Evolutionary conservation across 768 basidiomycete genomes (phyloP).

Genomic region (Trametes cubensis): DNA sequence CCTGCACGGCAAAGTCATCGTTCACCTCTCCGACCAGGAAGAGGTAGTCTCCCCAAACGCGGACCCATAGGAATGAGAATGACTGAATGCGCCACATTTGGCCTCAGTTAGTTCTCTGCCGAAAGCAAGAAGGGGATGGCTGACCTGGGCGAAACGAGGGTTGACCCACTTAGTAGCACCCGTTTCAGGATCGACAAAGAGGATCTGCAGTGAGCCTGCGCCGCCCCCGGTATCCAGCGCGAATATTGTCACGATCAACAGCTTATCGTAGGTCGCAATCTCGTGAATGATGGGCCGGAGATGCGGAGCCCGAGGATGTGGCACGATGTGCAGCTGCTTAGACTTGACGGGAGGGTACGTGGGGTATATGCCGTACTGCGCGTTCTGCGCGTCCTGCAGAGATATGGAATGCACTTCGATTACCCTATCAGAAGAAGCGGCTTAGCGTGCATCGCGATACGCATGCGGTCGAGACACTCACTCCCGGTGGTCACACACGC

Average conservation of each 20-base stretch:
- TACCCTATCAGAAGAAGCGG: constrained; percentile 5
- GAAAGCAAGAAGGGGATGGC: constrained; percentile 24
- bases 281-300: constrained; percentile 26
- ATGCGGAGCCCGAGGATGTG: constrained; percentile 22
- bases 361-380: constrained; percentile 17
- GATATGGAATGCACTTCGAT: constrained; percentile 26
- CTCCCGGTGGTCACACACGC: constrained; percentile 29
- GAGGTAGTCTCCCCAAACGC: constrained; percentile 36
- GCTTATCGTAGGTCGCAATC: constrained; percentile 15
- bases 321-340: constrained; percentile 17
- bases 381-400: constrained; percentile 9
- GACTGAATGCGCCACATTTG: constrained; percentile 25
- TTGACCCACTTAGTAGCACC: constrained; percentile 30
- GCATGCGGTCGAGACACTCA: constrained; percentile 15
- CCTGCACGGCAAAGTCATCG: constrained; percentile 35
- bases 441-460: not conserved
- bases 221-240: constrained; percentile 25
- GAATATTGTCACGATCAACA: constrained; percentile 28
- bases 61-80: constrained; percentile 39
- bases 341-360: constrained; percentile 13
- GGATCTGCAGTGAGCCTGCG: constrained; percentile 26
- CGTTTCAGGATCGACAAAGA: constrained; percentile 24
- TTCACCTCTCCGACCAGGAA: constrained; percentile 37
- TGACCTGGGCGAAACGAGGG: constrained; percentile 23
- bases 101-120: not conserved